Base-by-base conservation (phyloP, 2,329 filamentous ascomycete genomes). In the Fusarium buharicum region DNA sequence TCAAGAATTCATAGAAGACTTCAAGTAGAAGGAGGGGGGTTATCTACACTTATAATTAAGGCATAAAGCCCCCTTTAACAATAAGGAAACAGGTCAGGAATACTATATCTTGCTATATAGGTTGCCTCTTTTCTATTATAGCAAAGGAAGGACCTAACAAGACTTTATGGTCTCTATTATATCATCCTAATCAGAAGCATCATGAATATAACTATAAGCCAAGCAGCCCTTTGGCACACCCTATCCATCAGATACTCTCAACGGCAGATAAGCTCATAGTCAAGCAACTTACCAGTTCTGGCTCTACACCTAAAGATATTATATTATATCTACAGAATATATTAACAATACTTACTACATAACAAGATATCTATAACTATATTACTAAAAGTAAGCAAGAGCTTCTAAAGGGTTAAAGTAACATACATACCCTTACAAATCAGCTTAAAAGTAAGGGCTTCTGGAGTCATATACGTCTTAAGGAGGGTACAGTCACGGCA, bases 401-500 rank as follows among this genome's bases (percentile, higher is more conserved):
- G 8, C 44, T 47, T 3, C 9, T 4, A 13, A 11, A 30, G 9
- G 31, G 28, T 30, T 13, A 30, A 30, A 30, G 28, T 13, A 30
- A 30, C 7, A 44, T 44, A 2, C 33, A 51, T 38, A 55, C 68
- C 31, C 57, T 71, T 46, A 41, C 45, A 7, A 59, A 70, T 44
- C 50, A 67, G 45, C 48, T 68, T 17, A 14, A 67, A 18, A 8
- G 47, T n/a, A 48, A 68, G 49, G 56, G 62, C 14, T 69, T 69
- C 41, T 69, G 50, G 50, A 59, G 47, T 38, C 45, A 33, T 17
- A 50, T 70, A 8, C 47, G 59, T 13, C 38, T 68, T 31, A 46
- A 57, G 49, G 18, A 16, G 53, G 37, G 63, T 44, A 47, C 40
- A n/a, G 48, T 68, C 17, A 67, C 37, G 44, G 59, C 55, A 44